Base-by-base conservation (phyloP, 1,284 basidiomycete species). In the Microstroma glucosiphilum region DNA sequence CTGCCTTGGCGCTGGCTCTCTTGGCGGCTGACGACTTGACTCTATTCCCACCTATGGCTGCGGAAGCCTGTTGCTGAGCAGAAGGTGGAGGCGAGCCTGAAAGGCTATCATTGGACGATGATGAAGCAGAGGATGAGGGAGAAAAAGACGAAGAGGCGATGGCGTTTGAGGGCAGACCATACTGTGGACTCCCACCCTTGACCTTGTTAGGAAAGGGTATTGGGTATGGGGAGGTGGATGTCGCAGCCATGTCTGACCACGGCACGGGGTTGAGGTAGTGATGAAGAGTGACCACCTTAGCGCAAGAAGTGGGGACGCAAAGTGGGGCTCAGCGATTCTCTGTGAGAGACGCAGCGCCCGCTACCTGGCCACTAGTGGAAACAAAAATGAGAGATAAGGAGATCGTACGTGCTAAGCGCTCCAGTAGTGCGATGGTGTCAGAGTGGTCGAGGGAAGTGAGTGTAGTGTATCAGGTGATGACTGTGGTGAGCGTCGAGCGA, bases 1-100 rank as follows among this genome's bases (percentile, higher is more conserved):
- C 51, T 26, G 51, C 51, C 51, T 54, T 54, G 19, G 51, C 51
- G 21, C 51, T 54, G 21, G 51, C 51, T 23, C 51, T 19, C 19
- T 54, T 54, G 21, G 51, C 51, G 2, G 51, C 51, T 15, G 51
- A 54, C 19, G 51, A 21, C 51, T 54, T 54, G 51, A 26, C 25
- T 25, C 26, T 54, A 21, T 13, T 25, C 15, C 21, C 15, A 15
- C 21, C 21, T 2, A 23, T 7, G 13, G 51, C 21, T 23, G 15
- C 21, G 25, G 51, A 25, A 8, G 51, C 26, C 51, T 21, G n/a
- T 13, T 54, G 21, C n/a, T 17, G n/a, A 54, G 51, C 21, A 15
- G 51, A 23, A 15, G 51, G n/a, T 15, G 51, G 51, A 19, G 51
- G 26, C 8, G 19, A 23, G 51, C 21, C 51, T 6, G 51, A 17